Base-by-base conservation (phyloP, 1,284 basidiomycete species). In the Leccinum fallax region DNA sequence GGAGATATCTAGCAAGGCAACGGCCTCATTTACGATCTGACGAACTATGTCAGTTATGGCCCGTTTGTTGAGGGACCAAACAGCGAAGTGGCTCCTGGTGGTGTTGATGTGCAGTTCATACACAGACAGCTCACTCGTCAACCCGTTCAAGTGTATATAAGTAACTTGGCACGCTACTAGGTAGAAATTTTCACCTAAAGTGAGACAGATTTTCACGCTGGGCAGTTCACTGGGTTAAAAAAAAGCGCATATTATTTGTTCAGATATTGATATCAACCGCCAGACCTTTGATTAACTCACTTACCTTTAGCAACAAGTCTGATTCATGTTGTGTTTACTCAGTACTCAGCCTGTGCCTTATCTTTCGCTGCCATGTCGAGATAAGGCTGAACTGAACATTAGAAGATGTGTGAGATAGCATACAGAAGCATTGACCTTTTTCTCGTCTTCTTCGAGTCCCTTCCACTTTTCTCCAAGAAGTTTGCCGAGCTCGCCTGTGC, bases 401-500 rank as follows among this genome's bases (percentile, higher is more conserved):
- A 57, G 48, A n/a, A 55, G 16, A 48, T 28, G 11, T 52, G 5
- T 5, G 7, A 5, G 13, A 49, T 15, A 15, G 21, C 24, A 9
- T 11, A 19, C 30, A 4, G 59, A 53, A 3, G 9, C 4, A 74
- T 76, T 48, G 59, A 92, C 92, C 85, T 94, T 94, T 81, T 93
- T 93, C 81, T 94, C 92, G 59, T 84, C 83, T 15, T 92, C 90
- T 63, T 83, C 84, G 72, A 95, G 85, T 74, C 91, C 90, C 83
- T 95, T 95, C 93, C 93, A 95, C 78, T 92, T 94, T 64, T 88
- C 89, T 63, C 93, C 93, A 62, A 95, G 86, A 57, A 95, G 83
- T 76, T 93, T 94, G 69, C 93, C 93, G 61, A 95, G 84, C 75
- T 95, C 93, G 64, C 89, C 88, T 89, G 52, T 26, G 36, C 58